A percentile compares a stretch with the other conserved stretches of the same genome.
These are phyloP conservation scores for Protomyces lactucae-debilis DNA, from an alignment of 1,139 yeast species.

Conservation along the genomic window DNA sequence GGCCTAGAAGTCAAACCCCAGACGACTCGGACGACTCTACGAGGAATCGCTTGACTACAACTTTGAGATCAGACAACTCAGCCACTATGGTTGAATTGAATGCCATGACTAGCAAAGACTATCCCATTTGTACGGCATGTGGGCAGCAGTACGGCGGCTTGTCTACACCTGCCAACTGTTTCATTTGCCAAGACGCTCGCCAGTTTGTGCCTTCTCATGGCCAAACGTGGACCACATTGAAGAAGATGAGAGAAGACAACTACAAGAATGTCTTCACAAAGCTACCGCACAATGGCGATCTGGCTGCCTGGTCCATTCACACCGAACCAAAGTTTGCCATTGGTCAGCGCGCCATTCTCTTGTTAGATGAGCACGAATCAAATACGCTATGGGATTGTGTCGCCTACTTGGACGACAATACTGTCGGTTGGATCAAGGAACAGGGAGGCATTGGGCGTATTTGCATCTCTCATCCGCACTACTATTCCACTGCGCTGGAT, in stretches of 20 bases:
- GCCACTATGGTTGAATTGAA: neutral
- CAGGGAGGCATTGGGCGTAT: conserved; percentile 31
- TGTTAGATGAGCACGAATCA: conserved; percentile 29
- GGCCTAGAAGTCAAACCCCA: too few relatives aligned
- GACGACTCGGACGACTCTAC: too few relatives aligned
- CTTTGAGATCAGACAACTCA: too few relatives aligned
- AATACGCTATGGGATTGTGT: conserved; percentile 34
- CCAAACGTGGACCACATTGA: conserved; percentile 32
- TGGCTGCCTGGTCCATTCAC: conserved; percentile 30
- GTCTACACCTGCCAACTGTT: conserved; percentile 6
- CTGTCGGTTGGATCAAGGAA: conserved; percentile 29
- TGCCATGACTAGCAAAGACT: neutral
- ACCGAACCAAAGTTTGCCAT: conserved; percentile 34
- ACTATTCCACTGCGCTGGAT: conserved; percentile 29
- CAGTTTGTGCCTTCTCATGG: conserved; percentile 34
- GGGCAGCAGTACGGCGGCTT: conserved; percentile 24
- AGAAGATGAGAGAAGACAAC: conserved; percentile 21
- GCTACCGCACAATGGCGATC: conserved; percentile 22
- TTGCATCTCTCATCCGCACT: neutral
- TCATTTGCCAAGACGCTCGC: conserved; percentile 35
- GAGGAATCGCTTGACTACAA: too few relatives aligned
- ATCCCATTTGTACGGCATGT: conserved; percentile 28
- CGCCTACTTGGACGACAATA: conserved; percentile 33
- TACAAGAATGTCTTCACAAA: conserved; percentile 28
- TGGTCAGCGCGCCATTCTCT: conserved; percentile 34